phyloP scores from a whole-genome alignment of 2,329 filamentous ascomycete genomes.

The Juglanconis oblonga region DNA sequence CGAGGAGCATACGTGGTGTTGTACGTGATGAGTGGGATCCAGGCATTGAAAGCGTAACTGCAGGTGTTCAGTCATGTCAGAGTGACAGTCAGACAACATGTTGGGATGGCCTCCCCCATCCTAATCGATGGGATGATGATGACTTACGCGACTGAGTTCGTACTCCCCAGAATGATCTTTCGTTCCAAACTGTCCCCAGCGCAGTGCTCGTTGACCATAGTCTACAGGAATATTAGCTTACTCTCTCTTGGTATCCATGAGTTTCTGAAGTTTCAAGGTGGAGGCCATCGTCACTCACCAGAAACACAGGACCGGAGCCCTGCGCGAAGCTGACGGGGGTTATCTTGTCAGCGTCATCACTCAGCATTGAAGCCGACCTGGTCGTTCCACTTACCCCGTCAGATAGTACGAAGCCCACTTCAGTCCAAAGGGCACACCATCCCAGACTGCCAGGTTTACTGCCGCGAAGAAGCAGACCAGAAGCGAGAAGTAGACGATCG shows the following conservation, averaged over 20 bases:
- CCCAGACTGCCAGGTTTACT: constrained; percentile 25
- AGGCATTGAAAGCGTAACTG: constrained; percentile 25
- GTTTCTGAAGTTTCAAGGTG: neutral
- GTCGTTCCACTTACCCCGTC: constrained; percentile 17
- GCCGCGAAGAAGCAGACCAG: constrained; percentile 25
- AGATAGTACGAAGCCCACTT: constrained; percentile 27
- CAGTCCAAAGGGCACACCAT: constrained; percentile 23
- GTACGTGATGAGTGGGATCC: constrained; percentile 25
- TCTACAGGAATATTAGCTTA: constrained; percentile 9
- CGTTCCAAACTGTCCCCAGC: constrained; percentile 22
- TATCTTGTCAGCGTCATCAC: neutral
- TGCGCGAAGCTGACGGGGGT: constrained; percentile 20
- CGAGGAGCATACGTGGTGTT: constrained; percentile 24
- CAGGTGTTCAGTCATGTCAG: neutral
- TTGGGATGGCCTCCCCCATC: too few species aligned
- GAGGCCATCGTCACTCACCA: constrained; percentile 8
- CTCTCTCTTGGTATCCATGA: neutral
- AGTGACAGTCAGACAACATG: too few species aligned
- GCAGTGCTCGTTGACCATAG: constrained; percentile 26
- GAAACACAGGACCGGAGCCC: constrained; percentile 25
- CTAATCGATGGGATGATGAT: neutral
- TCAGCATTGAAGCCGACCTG: neutral
- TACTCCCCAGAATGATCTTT: constrained; percentile 24
- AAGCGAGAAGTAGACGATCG: constrained; percentile 26
- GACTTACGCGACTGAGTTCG: constrained; percentile 23